These are phyloP conservation scores for Annona squamosa DNA, from an alignment of 164 flowering plant species.

Conservation along the genomic window DNA sequence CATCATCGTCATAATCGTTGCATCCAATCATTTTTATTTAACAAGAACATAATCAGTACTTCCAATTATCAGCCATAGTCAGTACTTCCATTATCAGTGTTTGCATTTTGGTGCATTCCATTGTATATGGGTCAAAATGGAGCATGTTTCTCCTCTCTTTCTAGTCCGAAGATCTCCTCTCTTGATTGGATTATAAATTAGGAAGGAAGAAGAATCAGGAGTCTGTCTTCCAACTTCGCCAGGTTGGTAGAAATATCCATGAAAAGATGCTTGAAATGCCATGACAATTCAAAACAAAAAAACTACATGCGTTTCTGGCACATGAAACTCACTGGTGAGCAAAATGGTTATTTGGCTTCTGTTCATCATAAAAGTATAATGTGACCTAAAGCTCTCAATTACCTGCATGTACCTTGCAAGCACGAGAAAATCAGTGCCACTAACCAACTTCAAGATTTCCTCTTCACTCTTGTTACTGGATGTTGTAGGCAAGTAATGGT, in stretches of 20 bases:
- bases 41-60: too few species aligned
- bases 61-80: too few species aligned
- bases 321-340: background rate
- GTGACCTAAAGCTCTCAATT: conserved; percentile 4
- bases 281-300: background rate
- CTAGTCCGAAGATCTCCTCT: too few species aligned
- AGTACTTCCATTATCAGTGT: too few species aligned
- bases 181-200: background rate
- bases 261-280: background rate
- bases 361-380: background rate
- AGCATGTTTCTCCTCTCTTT: too few species aligned
- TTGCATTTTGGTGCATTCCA: too few species aligned
- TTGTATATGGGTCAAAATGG: too few species aligned
- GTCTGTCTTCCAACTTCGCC: background rate
- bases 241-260: background rate
- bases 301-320: background rate
- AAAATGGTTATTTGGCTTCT: background rate
- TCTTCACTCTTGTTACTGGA: conserved; percentile 58
- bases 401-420: conserved; percentile 99
- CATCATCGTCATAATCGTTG: too few species aligned
- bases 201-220: background rate
- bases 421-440: conserved; percentile 78
- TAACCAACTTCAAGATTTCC: conserved; percentile 72
- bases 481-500: conserved; percentile 50
- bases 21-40: too few species aligned